phyloP scores from a whole-genome alignment of 305 asterid species.

The Fraxinus dipetala region DNA sequence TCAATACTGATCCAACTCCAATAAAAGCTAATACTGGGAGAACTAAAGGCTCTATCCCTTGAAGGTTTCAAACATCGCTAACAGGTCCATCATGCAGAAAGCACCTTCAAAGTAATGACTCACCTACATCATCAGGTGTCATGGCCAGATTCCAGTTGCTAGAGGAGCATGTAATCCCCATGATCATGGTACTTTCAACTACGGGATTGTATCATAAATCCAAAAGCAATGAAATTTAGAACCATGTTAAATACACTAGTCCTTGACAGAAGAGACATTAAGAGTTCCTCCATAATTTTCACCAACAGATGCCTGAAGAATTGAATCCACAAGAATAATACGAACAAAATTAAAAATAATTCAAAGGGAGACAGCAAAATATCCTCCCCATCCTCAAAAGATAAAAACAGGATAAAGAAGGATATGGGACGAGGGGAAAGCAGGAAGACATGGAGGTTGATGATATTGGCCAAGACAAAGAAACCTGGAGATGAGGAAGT shows the following conservation, averaged over 20 bases:
- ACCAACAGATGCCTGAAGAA: constrained; percentile 53
- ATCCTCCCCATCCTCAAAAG: neutral
- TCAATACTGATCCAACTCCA: neutral
- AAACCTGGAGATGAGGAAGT: constrained; percentile 86
- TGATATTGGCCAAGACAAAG: constrained; percentile 12
- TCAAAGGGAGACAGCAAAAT: constrained; percentile 3
- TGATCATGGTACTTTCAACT: constrained; percentile 2
- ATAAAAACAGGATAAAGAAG: constrained; percentile 1
- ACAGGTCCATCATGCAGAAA: constrained; percentile 3
- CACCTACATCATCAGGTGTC: constrained; percentile 6
- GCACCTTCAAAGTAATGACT: neutral
- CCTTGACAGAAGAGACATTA: constrained; percentile 31
- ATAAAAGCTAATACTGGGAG: neutral
- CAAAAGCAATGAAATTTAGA: neutral
- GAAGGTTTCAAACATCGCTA: neutral
- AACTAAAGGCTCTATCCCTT: neutral
- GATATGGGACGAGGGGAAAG: neutral
- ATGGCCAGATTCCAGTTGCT: constrained; percentile 1
- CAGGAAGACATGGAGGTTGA: constrained; percentile 3
- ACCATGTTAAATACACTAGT: constrained; percentile 14
- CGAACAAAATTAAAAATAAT: constrained; percentile 3
- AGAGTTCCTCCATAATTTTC: constrained; percentile 72
- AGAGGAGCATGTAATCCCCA: neutral
- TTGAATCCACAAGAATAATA: constrained; percentile 13
- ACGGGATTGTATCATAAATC: neutral